phyloP scores from a whole-genome alignment of 768 basidiomycete species.

The Strobilomyces echinocephalus region DNA sequence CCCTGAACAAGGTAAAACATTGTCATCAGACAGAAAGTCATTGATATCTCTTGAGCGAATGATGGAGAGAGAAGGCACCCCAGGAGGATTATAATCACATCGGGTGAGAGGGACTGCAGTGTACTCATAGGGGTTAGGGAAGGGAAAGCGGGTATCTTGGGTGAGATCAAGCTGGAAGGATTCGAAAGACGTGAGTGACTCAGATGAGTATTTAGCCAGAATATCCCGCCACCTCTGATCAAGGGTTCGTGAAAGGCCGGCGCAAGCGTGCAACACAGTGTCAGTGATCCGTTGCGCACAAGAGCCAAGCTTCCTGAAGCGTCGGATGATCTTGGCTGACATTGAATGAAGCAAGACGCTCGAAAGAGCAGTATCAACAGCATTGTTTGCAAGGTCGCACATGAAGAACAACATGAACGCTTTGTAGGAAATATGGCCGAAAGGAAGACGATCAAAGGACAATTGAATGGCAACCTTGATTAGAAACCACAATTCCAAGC shows the following conservation, averaged over 20 bases:
- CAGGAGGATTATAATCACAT: too few relatives aligned
- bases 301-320: not conserved
- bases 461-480: not conserved
- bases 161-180: not conserved
- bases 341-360: not conserved
- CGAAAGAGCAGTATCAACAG: not conserved
- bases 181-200: not conserved
- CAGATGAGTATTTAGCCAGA: not conserved
- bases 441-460: not conserved
- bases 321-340: not conserved
- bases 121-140: not conserved
- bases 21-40: not conserved
- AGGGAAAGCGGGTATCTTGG: not conserved
- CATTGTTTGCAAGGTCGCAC: not conserved
- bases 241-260: not conserved
- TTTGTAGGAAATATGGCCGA: not conserved
- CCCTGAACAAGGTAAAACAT: not conserved
- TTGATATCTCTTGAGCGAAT: not conserved
- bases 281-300: not conserved
- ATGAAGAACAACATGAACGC: not conserved
- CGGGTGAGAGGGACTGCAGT: not conserved
- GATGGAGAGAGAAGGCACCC: not conserved
- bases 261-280: not conserved
- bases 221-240: not conserved
- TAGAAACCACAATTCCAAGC: not conserved